phyloP scores from a whole-genome alignment of 495 filamentous ascomycete species.

The Penicillium macrosclerotiorum region DNA sequence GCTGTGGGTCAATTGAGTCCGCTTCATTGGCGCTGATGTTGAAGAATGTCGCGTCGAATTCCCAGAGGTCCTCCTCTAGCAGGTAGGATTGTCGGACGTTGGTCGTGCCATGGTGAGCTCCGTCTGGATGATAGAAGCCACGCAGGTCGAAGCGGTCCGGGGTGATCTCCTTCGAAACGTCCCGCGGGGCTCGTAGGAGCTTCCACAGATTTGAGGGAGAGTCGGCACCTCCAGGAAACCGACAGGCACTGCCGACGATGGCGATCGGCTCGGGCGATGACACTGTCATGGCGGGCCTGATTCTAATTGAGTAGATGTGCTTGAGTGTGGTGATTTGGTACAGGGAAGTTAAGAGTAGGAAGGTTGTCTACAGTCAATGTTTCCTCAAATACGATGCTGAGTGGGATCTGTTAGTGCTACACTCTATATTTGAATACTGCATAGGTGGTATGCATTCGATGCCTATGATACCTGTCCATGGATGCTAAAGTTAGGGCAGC shows the following conservation, averaged over 20 bases:
- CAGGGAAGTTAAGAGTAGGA: too few species aligned
- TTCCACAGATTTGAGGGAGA: conserved; percentile 29
- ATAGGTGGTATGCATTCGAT: too few species aligned
- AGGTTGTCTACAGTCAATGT: too few species aligned
- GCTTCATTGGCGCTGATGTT: conserved; percentile 51
- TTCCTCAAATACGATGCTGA: too few species aligned
- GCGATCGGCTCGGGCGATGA: conserved; percentile 39
- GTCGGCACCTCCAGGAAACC: conserved; percentile 23
- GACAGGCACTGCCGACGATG: conserved; percentile 32
- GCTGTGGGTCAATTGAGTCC: conserved; percentile 38
- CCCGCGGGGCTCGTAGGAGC: conserved; percentile 24
- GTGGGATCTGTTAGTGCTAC: too few species aligned
- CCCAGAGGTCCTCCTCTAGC: conserved; percentile 29
- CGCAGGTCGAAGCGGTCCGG: conserved; percentile 31
- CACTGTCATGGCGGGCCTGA: too few species aligned
- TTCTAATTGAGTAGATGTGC: too few species aligned
- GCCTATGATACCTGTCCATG: too few species aligned
- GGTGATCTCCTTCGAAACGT: conserved; percentile 18
- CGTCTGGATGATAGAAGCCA: conserved; percentile 26
- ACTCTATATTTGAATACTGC: too few species aligned
- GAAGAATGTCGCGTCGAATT: conserved; percentile 52
- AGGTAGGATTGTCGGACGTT: conserved; percentile 37
- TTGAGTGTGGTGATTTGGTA: too few species aligned
- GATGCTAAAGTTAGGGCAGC: too few species aligned
- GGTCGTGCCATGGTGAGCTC: conserved; percentile 13